A percentile compares a stretch with the other conserved stretches of the same genome.
These are phyloP conservation scores for Syzygium syzygioides DNA, from an alignment of 441 rosid species.

Conservation along the genomic window DNA sequence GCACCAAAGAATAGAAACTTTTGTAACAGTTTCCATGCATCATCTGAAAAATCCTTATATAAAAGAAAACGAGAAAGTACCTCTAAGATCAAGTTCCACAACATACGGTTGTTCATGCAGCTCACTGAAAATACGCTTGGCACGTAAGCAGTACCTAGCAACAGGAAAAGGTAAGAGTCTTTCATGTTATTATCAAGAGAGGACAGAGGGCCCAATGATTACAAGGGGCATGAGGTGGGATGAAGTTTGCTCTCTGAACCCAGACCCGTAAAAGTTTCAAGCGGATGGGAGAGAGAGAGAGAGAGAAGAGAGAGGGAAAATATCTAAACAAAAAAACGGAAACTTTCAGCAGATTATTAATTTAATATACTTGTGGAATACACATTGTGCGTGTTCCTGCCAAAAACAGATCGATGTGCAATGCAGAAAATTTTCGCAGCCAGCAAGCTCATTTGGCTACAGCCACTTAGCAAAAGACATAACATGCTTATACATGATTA, in stretches of 20 bases:
- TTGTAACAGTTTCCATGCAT: neutral
- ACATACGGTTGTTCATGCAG: slow-evolving; percentile 59
- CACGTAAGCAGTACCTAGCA: slow-evolving; percentile 61
- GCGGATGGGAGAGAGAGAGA: neutral
- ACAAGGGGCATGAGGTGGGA: rapidly evolving
- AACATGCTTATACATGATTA: neutral
- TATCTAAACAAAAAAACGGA: neutral
- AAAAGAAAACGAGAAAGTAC: slow-evolving; percentile 12
- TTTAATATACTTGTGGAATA: neutral
- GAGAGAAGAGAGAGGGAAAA: neutral
- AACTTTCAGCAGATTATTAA: neutral
- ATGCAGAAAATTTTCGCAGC: neutral
- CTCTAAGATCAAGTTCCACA: slow-evolving; percentile 86
- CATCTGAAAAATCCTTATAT: neutral
- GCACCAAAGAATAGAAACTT: neutral
- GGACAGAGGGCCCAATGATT: neutral
- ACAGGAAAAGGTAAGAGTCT: neutral
- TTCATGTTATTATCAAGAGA: neutral
- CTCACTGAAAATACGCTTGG: slow-evolving; percentile 58
- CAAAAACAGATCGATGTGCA: neutral
- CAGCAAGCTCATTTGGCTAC: neutral
- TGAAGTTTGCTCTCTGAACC: neutral
- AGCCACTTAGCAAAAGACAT: neutral
- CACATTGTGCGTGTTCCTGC: neutral
- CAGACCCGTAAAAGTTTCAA: neutral